Percentiles rank a stretch among this genome's conserved stretches.
These are phyloP conservation scores for Fusarium succisae DNA, from an alignment of 2,329 filamentous ascomycete genomes.

Conservation along the genomic window DNA sequence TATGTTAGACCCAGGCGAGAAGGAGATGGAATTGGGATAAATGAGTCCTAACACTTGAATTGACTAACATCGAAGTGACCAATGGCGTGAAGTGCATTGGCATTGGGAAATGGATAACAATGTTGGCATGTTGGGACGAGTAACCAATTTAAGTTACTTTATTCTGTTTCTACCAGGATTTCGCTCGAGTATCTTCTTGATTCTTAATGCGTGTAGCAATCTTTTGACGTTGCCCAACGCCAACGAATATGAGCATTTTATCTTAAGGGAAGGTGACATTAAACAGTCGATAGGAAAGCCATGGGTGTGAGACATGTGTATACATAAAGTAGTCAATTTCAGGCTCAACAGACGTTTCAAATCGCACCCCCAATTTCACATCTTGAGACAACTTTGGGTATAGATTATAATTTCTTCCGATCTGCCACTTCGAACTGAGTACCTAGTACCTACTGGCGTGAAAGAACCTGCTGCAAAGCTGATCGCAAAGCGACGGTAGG, in stretches of 20 bases:
- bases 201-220: neutral
- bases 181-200: neutral
- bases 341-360: neutral
- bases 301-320: neutral
- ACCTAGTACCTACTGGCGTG: neutral
- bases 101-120: neutral
- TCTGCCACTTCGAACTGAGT: neutral
- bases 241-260: neutral
- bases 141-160: neutral
- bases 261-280: neutral
- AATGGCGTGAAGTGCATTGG: neutral
- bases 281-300: neutral
- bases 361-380: neutral
- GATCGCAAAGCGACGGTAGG: neutral
- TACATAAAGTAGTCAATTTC: neutral
- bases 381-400: neutral
- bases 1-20: neutral
- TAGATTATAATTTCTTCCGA: too few species aligned
- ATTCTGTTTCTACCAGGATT: neutral
- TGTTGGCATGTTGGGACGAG: neutral
- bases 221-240: neutral
- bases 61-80: neutral
- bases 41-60: neutral
- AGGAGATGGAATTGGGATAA: neutral
- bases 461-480: constrained; percentile 6